A percentile compares a stretch with the other conserved stretches of the same genome.
phyloP scores from a whole-genome alignment of 2,329 filamentous ascomycete species.

The Cladobotryum protrusum region DNA sequence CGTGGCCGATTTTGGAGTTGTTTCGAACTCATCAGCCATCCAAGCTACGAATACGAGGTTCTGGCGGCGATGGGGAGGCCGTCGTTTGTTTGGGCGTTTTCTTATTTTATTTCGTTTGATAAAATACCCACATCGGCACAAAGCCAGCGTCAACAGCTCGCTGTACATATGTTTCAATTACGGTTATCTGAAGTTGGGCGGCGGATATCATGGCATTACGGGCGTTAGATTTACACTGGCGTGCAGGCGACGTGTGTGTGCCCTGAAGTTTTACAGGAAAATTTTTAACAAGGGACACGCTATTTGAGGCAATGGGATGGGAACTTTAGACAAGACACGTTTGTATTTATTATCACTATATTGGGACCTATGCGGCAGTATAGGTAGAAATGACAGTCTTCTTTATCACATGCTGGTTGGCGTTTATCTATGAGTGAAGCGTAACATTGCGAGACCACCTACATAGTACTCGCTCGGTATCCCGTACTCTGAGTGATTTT shows the following conservation, averaged over 20 bases:
- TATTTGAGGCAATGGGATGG: neutral
- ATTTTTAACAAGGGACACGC: neutral
- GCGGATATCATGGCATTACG: constrained; percentile 10
- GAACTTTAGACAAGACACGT: neutral
- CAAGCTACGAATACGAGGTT: neutral
- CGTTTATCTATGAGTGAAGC: no score
- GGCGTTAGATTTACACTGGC: constrained; percentile 12
- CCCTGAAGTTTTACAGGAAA: neutral
- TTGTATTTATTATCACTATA: constrained; percentile 1
- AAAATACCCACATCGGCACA: constrained; percentile 12
- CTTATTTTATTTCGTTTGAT: constrained; percentile 1
- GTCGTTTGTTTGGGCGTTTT: neutral
- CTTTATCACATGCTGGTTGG: no score
- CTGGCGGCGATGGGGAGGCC: neutral
- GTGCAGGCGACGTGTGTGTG: constrained; percentile 3
- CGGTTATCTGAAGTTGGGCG: constrained; percentile 5
- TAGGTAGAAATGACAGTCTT: neutral
- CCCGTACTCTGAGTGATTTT: no score
- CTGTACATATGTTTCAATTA: constrained; percentile 10
- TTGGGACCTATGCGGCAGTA: neutral
- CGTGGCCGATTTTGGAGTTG: neutral
- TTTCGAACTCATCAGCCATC: no score
- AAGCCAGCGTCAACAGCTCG: constrained; percentile 7
- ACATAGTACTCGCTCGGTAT: no score
- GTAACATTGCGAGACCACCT: no score